Evolutionary conservation across 345 rosid genomes (phyloP), one percentile per base, ranked within the genome.

Genomic region (Moringa oleifera): DNA sequence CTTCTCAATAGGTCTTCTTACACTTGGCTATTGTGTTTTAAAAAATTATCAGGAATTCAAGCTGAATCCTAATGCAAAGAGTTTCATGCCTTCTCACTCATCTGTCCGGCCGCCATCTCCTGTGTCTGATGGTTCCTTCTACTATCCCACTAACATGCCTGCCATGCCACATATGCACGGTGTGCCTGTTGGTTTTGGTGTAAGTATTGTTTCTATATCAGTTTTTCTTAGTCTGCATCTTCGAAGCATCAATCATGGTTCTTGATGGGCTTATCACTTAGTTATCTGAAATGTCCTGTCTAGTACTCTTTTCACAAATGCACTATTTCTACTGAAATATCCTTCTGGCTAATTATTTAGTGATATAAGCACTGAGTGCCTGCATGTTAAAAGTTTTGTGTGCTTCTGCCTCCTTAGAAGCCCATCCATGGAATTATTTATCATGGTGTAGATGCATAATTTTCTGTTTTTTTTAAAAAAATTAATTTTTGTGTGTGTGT

Each of bases 31-130:
- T 68, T 49, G 6, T 56, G 50, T 57, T 37, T 46, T 22, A 21
- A 41, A 57, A 62, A 71, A 19, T 60, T 64, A 21, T 61, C 87
- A 94, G 99, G 99, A 88, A 81, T 94, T 94, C 75, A 94, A 76
- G 70, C 84, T 85, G 45, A 94, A 90, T 79, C 99, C 97, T 45
- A 83, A 94, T 25, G 99, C 97, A 19, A 87, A 89, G 87, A 88
- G 95, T 66, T 91, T 87, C 72, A 74, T 60, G 33, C 96, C 97
- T 56, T 77, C 62, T 16, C 96, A 79, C 62, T 51, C 75, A 7
- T 68, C 81, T 71, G 75, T 70, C 22, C 73, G 90, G 74, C 96
- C 90, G 58, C 77, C 64, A 55, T 73, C 97, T 54, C 88, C 93
- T 21, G 66, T 79, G 5, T n/a, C 88, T 20, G 91, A 90, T 70